Evolutionary conservation across 371 early-diverging fungal species (phyloP).

Genomic region (Mortierella polycephala): DNA sequence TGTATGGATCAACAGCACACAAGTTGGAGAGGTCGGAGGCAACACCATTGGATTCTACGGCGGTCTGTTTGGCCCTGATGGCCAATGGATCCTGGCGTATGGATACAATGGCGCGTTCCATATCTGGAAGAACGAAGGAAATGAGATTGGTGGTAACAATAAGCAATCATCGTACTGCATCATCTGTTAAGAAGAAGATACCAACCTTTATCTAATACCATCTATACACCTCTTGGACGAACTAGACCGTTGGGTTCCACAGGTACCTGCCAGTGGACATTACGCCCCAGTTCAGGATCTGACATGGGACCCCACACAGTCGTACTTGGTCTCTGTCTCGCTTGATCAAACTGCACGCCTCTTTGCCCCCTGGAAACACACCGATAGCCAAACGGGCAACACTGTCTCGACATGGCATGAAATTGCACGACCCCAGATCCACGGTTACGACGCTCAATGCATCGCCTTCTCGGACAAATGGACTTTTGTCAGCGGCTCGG

Average conservation of each 20-base stretch:
- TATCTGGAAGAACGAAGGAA: constrained; percentile 74
- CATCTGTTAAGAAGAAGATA: too few relatives aligned
- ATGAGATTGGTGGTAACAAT: constrained; percentile 55
- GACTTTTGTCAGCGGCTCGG: constrained; percentile 90
- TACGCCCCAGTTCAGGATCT: constrained; percentile 78
- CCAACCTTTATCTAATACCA: too few relatives aligned
- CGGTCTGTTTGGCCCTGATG: constrained; percentile 77
- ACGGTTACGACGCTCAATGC: constrained; percentile 94
- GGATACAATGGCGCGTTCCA: constrained; percentile 93
- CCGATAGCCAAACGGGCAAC: constrained; percentile 16
- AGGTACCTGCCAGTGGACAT: constrained; percentile 84
- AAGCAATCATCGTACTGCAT: too few relatives aligned
- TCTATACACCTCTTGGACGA: neutral
- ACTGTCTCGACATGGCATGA: constrained; percentile 85
- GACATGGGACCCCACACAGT: constrained; percentile 86
- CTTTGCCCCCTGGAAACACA: constrained; percentile 77
- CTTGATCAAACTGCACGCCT: constrained; percentile 92
- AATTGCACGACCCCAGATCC: constrained; percentile 95
- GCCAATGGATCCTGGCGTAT: constrained; percentile 75
- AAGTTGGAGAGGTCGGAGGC: constrained; percentile 94
- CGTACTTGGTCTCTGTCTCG: constrained; percentile 79
- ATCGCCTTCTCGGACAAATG: constrained; percentile 81
- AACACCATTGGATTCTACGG: constrained; percentile 86
- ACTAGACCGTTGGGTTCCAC: constrained; percentile 72
- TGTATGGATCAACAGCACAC: constrained; percentile 86